Evolutionary conservation across 805 yeast species (phyloP), one percentile per base, ranked within the genome.

Genomic region (Yarrowia sp.): DNA sequence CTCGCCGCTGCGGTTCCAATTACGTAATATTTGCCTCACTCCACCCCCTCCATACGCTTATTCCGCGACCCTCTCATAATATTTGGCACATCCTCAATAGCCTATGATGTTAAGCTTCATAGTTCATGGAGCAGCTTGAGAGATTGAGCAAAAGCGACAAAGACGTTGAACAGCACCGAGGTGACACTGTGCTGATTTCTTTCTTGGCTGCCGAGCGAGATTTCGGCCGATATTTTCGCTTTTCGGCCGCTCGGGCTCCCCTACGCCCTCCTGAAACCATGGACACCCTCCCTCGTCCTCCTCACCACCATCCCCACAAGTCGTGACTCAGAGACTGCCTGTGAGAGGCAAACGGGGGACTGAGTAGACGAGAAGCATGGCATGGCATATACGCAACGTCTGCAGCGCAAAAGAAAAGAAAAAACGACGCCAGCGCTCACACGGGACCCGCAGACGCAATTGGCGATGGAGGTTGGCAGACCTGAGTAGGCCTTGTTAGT

Each of bases 371-470:
- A 47, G 55, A 31, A 47, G 55, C 55, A 47, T 47, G 55, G 38
- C 51, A 44, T 44, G 51, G 51, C 51, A 44, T 44, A 13, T 6
- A 19, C 27, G 27, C 38, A 47, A 47, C 12, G 66, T 58, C 16
- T 25, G n/a, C 24, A 29, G 70, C 69, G 61, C 65, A 62, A 9
- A 32, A 19, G 22, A 18, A 24, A 21, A 36, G 27, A 19, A 32
- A 25, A 19, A n/a, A n/a, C n/a, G 19, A n/a, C 4, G 12, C 53
- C 32, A 42, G 32, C 31, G 27, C 47, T 24, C 47, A 41, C 47
- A 16, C 33, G 51, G 62, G 19, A 49, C 49, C 24, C 31, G 19
- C 14, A 18, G 29, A 19, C 21, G 47, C 49, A 27, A 25, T 27
- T 18, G 33, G n/a, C 63, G 64, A 21, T 35, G 64, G 25, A 24